Conservation (phyloP, 441 rosid genomes). For the Jatropha podagrica region DNA sequence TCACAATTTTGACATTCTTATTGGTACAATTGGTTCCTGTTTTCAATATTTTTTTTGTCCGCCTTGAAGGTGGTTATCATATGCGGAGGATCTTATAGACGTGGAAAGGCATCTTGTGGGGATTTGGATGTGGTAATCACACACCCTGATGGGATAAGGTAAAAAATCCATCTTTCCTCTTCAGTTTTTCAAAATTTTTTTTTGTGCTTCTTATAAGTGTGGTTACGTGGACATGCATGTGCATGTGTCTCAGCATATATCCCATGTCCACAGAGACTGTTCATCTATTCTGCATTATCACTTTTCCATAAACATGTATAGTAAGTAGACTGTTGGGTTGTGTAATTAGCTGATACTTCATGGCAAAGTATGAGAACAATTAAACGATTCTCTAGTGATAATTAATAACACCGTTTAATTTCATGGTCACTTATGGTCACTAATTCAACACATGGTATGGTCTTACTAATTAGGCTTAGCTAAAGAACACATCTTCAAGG, state of each 20-base stretch:
- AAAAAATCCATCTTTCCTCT: constrained; percentile 2
- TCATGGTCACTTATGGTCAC: neutral
- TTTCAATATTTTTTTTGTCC: constrained; percentile 16
- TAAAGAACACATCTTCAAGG: constrained; percentile 1
- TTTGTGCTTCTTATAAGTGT: neutral
- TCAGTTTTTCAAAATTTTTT: neutral
- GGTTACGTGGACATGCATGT: neutral
- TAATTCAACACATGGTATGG: neutral
- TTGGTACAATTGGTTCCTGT: neutral
- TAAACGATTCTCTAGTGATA: neutral
- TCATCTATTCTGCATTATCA: neutral
- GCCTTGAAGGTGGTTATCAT: constrained; percentile 58
- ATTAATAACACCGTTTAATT: neutral
- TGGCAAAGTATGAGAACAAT: neutral
- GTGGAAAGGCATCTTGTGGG: constrained; percentile 93
- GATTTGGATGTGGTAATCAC: constrained; percentile 84
- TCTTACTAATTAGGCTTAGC: neutral
- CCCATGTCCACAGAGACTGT: neutral
- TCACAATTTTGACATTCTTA: constrained; percentile 14
- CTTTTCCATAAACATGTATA: neutral
- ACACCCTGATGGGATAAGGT: constrained; percentile 94
- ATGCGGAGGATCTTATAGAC: constrained; percentile 97
- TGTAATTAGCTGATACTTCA: neutral
- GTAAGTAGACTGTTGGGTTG: neutral
- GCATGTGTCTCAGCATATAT: neutral